Evolutionary conservation across 2,329 filamentous ascomycete species (phyloP).

Genomic region (Huntiella abstrusa): DNA sequence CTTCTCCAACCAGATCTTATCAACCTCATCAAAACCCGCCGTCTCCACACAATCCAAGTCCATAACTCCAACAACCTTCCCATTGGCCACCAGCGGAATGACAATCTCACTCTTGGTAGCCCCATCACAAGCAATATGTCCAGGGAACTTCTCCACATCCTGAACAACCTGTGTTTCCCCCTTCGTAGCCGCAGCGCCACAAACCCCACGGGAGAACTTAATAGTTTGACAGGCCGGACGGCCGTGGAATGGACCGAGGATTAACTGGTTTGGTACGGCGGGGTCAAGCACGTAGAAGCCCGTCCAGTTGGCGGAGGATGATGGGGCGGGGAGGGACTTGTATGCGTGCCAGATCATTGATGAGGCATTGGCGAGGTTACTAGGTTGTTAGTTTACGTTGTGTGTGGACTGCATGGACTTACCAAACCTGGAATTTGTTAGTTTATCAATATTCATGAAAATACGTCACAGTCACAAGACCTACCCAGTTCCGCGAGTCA

Average conservation of each 20-base stretch:
- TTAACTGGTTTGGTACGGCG: constrained; percentile 29
- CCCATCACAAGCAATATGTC: constrained; percentile 67
- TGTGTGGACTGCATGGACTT: neutral
- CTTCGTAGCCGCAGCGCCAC: constrained; percentile 47
- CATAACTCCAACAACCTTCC: constrained; percentile 51
- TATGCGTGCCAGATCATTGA: constrained; percentile 65
- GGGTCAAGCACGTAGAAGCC: constrained; percentile 56
- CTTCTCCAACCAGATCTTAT: constrained; percentile 45
- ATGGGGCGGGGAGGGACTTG: constrained; percentile 49
- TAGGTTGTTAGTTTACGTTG: constrained; percentile 17
- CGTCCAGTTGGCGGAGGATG: constrained; percentile 57
- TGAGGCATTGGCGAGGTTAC: constrained; percentile 59
- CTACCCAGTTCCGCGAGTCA: constrained; percentile 63
- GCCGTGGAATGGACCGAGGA: constrained; percentile 65
- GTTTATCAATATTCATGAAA: neutral
- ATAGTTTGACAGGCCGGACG: constrained; percentile 68
- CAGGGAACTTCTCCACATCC: constrained; percentile 57
- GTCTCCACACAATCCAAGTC: constrained; percentile 57
- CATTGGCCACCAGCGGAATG: constrained; percentile 42
- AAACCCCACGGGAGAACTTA: constrained; percentile 53
- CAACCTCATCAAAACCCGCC: constrained; percentile 50
- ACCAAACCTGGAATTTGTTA: constrained; percentile 7
- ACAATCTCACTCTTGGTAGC: constrained; percentile 66
- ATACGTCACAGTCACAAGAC: constrained; percentile 13
- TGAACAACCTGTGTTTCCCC: constrained; percentile 44